These are phyloP conservation scores for Paecilomyces dactylethromorphus DNA, from an alignment of 2,329 filamentous ascomycete species.

Conservation along the genomic window DNA sequence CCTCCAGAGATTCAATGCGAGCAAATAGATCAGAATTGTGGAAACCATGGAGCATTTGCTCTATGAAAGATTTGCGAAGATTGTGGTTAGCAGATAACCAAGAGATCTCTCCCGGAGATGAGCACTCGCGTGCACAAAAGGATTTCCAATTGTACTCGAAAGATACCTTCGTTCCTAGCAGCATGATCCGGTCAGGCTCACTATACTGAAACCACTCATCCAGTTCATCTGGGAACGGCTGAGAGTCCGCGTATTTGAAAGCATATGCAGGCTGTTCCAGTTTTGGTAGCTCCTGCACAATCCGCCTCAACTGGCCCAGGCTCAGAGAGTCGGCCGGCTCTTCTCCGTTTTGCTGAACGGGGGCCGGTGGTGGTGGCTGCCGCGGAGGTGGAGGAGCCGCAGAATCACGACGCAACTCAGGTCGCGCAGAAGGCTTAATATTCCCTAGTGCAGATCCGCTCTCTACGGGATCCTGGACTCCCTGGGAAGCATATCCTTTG, in stretches of 20 bases:
- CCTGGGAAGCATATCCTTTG: conserved; percentile 25
- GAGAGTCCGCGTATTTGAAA: conserved; percentile 70
- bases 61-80: conserved; percentile 36
- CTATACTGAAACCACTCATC: conserved; percentile 98
- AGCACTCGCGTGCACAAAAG: conserved; percentile 33
- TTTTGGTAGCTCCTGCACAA: conserved; percentile 68
- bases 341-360: conserved; percentile 30
- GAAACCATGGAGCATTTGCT: conserved; percentile 29
- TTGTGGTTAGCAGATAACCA: conserved; percentile 63
- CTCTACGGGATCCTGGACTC: conserved; percentile 5
- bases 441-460: conserved; percentile 10
- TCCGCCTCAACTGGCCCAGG: conserved; percentile 63
- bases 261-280: conserved; percentile 71
- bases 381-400: conserved; percentile 36
- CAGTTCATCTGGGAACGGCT: conserved; percentile 75
- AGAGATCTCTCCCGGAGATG: conserved; percentile 37
- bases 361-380: conserved; percentile 42
- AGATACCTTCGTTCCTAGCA: conserved; percentile 66
- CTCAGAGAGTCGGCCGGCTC: conserved; percentile 62
- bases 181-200: conserved; percentile 73
- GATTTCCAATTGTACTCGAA: conserved; percentile 72
- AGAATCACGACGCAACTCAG: conserved; percentile 30
- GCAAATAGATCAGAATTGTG: conserved; percentile 31
- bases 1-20: conserved; percentile 41
- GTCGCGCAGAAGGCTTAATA: conserved; percentile 18